These are phyloP conservation scores for Strobilomyces echinocephalus DNA, from an alignment of 768 basidiomycete genomes.

Conservation along the genomic window DNA sequence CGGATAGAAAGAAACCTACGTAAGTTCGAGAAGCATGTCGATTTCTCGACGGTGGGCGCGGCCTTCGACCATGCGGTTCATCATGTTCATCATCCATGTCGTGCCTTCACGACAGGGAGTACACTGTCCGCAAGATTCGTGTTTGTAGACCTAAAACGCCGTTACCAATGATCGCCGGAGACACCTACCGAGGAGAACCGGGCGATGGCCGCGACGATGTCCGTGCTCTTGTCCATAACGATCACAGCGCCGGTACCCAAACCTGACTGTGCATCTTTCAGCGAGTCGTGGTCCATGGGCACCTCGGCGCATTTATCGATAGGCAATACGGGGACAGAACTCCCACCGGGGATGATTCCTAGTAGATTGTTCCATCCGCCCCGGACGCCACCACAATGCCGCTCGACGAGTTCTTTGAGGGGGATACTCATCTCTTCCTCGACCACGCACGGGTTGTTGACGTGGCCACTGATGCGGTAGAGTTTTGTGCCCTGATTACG, in stretches of 20 bases:
- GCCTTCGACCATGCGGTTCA: constrained; percentile 93
- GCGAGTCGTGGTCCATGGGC: constrained; percentile 94
- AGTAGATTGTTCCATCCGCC: constrained; percentile 97
- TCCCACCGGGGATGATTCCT: constrained; percentile 95
- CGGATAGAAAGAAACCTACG: constrained; percentile 45
- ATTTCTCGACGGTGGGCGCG: constrained; percentile 90
- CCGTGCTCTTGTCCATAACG: constrained; percentile 97
- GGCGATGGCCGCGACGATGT: constrained; percentile 90
- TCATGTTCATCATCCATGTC: constrained; percentile 99
- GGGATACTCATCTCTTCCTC: constrained; percentile 99
- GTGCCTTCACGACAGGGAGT: constrained; percentile 93
- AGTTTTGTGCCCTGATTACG: constrained; percentile 96
- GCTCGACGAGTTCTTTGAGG: constrained; percentile 87
- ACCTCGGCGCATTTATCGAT: constrained; percentile 80
- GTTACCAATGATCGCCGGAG: not conserved
- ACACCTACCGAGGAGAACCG: constrained; percentile 72
- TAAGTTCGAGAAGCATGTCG: constrained; percentile 95
- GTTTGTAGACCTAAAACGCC: constrained; percentile 82
- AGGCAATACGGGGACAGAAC: constrained; percentile 90
- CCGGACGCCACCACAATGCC: constrained; percentile 90
- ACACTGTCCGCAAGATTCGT: constrained; percentile 97
- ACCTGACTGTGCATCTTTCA: constrained; percentile 94
- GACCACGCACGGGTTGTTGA: constrained; percentile 96
- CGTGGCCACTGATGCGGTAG: constrained; percentile 94
- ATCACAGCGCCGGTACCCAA: constrained; percentile 98